Evolutionary conservation across 2,329 filamentous ascomycete species (phyloP).

Genomic region (Xylariaceae sp.): DNA sequence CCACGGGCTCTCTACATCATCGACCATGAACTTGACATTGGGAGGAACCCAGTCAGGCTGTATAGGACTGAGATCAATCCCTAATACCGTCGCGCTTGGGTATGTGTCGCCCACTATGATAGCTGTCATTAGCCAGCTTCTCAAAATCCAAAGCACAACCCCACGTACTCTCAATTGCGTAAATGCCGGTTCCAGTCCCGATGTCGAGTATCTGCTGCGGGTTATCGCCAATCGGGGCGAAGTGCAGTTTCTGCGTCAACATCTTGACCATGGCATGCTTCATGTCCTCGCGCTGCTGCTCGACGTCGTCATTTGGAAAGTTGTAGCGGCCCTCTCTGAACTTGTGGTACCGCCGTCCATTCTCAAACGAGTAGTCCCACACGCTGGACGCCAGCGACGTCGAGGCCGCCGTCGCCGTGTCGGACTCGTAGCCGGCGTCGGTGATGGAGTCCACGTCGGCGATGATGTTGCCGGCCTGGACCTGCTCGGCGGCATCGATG

Average conservation of each 20-base stretch:
- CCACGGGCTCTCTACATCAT: constrained; percentile 56
- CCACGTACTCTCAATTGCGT: constrained; percentile 25
- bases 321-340: constrained; percentile 35
- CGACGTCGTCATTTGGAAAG: constrained; percentile 39
- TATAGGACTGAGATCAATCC: constrained; percentile 36
- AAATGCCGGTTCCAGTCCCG: constrained; percentile 34
- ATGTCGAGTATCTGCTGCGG: constrained; percentile 20
- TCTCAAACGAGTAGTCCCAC: constrained; percentile 38
- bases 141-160: too few species aligned
- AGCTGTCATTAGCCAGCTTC: not conserved
- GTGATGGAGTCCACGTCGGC: constrained; percentile 1
- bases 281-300: constrained; percentile 38
- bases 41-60: constrained; percentile 36
- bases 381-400: constrained; percentile 31
- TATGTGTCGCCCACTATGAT: constrained; percentile 32
- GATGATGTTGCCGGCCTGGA: constrained; percentile 5
- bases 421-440: constrained; percentile 21
- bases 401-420: constrained; percentile 15
- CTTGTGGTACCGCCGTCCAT: constrained; percentile 38
- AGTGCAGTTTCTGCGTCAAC: constrained; percentile 24
- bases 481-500: constrained; percentile 9
- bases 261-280: constrained; percentile 21
- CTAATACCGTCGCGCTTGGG: constrained; percentile 33
- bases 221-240: constrained; percentile 16
- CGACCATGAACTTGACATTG: constrained; percentile 40